These are phyloP conservation scores for Termitomyces sp. DNA, from an alignment of 768 basidiomycete genomes.

Conservation along the genomic window DNA sequence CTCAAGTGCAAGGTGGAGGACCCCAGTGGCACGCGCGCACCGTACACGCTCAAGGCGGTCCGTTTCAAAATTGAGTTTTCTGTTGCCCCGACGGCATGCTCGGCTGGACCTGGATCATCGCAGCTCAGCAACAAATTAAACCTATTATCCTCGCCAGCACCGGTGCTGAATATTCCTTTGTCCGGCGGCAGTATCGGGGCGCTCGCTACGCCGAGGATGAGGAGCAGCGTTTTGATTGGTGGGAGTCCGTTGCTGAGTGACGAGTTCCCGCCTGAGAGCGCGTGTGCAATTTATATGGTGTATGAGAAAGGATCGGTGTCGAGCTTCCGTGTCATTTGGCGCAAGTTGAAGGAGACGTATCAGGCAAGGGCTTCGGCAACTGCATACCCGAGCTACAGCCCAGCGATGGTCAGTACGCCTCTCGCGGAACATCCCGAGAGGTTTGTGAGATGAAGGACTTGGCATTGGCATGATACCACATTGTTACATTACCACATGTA, in stretches of 20 bases:
- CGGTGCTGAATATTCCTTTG: constrained; percentile 5
- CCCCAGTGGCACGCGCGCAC: constrained; percentile 28
- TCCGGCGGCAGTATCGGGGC: not conserved
- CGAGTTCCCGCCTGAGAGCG: constrained; percentile 30
- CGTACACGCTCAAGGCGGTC: constrained; percentile 60
- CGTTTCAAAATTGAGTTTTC: constrained; percentile 81
- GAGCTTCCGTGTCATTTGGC: constrained; percentile 76
- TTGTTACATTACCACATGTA: not conserved
- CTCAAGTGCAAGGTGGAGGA: constrained; percentile 54
- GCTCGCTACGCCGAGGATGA: constrained; percentile 14
- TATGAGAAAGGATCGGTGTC: constrained; percentile 91
- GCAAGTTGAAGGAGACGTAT: constrained; percentile 68
- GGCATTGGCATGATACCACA: not conserved
- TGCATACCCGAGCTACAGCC: constrained; percentile 30
- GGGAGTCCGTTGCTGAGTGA: constrained; percentile 12
- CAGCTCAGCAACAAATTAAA: constrained; percentile 8
- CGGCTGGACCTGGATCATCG: not conserved
- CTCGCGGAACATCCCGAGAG: constrained; percentile 37
- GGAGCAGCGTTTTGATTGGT: constrained; percentile 19
- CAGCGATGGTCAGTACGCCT: constrained; percentile 34
- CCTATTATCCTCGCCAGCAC: constrained; percentile 9
- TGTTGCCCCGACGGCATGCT: constrained; percentile 17
- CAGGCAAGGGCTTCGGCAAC: constrained; percentile 25
- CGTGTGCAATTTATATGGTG: constrained; percentile 68
- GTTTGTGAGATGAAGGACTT: constrained; percentile 19